A percentile compares a stretch with the other conserved stretches of the same genome.
Conservation (phyloP, 2,329 filamentous ascomycete species). For the Pezicula neosporulosa region DNA sequence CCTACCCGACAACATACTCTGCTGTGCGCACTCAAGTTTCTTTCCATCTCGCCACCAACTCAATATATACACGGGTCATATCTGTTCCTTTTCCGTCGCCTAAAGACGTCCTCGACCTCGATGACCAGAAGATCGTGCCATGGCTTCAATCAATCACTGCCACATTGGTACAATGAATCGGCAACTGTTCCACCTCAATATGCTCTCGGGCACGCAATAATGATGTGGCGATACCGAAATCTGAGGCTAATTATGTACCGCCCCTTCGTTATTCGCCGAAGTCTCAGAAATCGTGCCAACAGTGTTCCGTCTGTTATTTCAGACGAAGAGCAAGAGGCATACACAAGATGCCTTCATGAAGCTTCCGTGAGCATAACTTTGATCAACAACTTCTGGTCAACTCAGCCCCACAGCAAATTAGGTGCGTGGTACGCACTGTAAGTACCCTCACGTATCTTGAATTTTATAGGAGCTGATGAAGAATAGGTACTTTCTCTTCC, state of each 20-base stretch:
- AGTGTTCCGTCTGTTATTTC: background rate
- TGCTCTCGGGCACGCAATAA: slow-evolving; percentile 5
- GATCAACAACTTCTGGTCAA: slow-evolving; percentile 8
- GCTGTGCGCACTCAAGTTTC: slow-evolving; percentile 37
- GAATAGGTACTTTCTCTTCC: slow-evolving; percentile 37
- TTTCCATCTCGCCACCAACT: slow-evolving; percentile 40
- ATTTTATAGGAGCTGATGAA: slow-evolving; percentile 1
- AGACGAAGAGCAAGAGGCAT: slow-evolving; percentile 3
- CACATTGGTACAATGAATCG: slow-evolving; percentile 5
- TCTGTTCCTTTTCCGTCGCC: slow-evolving; percentile 37
- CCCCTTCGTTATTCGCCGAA: slow-evolving; percentile 10
- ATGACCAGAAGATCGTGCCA: slow-evolving; percentile 8
- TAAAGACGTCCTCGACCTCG: slow-evolving; percentile 35
- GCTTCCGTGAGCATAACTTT: slow-evolving; percentile 6
- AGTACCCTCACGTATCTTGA: background rate
- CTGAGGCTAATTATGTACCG: slow-evolving; percentile 14
- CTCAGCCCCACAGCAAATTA: slow-evolving; percentile 5
- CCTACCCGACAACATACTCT: slow-evolving; percentile 37
- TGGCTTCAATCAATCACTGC: slow-evolving; percentile 6
- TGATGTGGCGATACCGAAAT: slow-evolving; percentile 14
- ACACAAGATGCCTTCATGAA: slow-evolving; percentile 6
- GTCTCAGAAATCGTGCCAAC: slow-evolving; percentile 2
- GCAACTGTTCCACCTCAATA: slow-evolving; percentile 5
- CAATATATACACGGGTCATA: slow-evolving; percentile 39
- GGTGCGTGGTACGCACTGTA: slow-evolving; percentile 14